Base-by-base conservation (phyloP, 139 green algal species). In the Bryopsis sp. region DNA sequence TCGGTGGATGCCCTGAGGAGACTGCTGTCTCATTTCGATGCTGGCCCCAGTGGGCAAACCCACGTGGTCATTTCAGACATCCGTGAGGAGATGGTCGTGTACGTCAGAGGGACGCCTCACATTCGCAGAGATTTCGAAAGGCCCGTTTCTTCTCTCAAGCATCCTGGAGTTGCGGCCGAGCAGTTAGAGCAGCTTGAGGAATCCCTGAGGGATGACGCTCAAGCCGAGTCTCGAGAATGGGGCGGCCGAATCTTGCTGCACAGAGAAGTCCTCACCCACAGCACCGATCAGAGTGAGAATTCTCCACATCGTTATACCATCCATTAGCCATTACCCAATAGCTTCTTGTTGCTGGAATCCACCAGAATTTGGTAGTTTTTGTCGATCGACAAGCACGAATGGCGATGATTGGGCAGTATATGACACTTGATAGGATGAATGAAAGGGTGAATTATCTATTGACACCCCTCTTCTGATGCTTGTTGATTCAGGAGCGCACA, bases 31-130 rank as follows among this genome's bases (percentile, higher is more conserved):
- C 59, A 81, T 31, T 70, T 92, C 47, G 83, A 80, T 1, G 79
- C 79, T 6, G 71, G 69, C 7, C 76, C 80, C 1, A 76, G 74
- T 0, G 82, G 76, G 37, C 15, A 22, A 48, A 61, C 39, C 0
- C 75, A 85, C 46, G 81, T 92, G n/a, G 73, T 95, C 24, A 73
- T 97, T 3, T 82, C 76, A 1, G 91, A 97, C 75, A 71, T 94
- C 50, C 68, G 91, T 2, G 91, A 97, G 76, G 92, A 97, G 82
- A 78, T 95, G 47, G 86, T 90, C 58, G 82, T 92, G 59, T 94
- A 95, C 58, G 72, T 92, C 11, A 79, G 80, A 48, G 85, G 83
- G 31, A 60, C 46, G 29, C 85, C 87, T 8, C 92, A 96, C 78
- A 80, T 89, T 43, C 79, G 89, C 2, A 73, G 90, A 1, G 90